Evolutionary conservation across 495 filamentous ascomycete genomes (phyloP), one percentile per base, ranked within the genome.

Genomic region (Geopyxis carbonaria): DNA sequence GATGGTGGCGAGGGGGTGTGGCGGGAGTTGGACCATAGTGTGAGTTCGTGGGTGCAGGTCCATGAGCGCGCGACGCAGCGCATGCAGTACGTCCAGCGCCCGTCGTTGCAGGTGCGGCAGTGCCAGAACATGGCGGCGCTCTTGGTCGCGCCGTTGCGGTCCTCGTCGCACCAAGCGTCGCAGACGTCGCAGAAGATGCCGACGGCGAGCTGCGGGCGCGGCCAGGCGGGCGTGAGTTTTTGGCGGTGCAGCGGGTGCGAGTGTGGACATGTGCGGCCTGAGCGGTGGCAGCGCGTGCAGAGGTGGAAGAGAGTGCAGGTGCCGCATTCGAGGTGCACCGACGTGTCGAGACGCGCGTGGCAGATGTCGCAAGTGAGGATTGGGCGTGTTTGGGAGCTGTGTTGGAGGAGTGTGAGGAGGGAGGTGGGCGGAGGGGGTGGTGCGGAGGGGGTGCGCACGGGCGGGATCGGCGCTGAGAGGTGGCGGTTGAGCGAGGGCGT

Each of bases 161-260:
- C 16, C 11, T 42, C 40, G 16, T 53, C 51, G 23, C 51, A 52
- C 41, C 42, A 54, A 9, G 34, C 33, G 30, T 54, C 51, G 34
- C 51, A 54, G 42, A 48, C 25, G 4, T 49, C 51, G 29, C 51
- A 54, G 38, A 54, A 53, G 2, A 45, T n/a, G n/a, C 51, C 51
- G 5, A 30, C 11, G 20, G 42, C 30, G 2, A 46, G 23, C 9
- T 45, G 31, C 2, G 24, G 40, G 7, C 34, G 39, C 5, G 45
- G 45, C 5, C 38, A 41, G 27, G 29, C 22, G 20, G 25, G 13
- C 2, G 23, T 41, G 2, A 41, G 38, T 41, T 33, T 31, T 23
- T 41, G 38, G n/a, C 38, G 38, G 25, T 11, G 13, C 6, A 41
- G 29, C 2, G 14, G 3, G 29, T 41, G 38, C 9, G 2, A 5